phyloP scores from a whole-genome alignment of 129 eudicot genomes.

The Daucus carota region DH1_v3.0 NC_030389.2:9169501-9170000 shows the following conservation, averaged over 20 bases:
- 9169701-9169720: background rate
- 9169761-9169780: background rate
- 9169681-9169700: background rate
- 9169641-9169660: background rate
- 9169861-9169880: background rate
- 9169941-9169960: background rate
- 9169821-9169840: background rate
- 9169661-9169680: background rate
- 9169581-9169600: background rate
- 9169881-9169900: background rate
- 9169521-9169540: no score
- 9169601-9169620: background rate
- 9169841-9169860: background rate
- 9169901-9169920: background rate
- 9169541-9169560: no score
- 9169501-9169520: no score
- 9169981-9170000: slow-evolving; percentile 89
- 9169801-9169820: background rate
- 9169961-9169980: slow-evolving; percentile 45
- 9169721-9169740: no score
- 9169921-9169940: background rate
- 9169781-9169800: background rate
- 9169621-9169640: background rate
- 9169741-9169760: background rate
- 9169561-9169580: no score